A percentile compares a stretch with the other conserved stretches of the same genome.
phyloP scores from a whole-genome alignment of 202 grass and related monocot species.

The Tripidium arundinaceum region DNA sequence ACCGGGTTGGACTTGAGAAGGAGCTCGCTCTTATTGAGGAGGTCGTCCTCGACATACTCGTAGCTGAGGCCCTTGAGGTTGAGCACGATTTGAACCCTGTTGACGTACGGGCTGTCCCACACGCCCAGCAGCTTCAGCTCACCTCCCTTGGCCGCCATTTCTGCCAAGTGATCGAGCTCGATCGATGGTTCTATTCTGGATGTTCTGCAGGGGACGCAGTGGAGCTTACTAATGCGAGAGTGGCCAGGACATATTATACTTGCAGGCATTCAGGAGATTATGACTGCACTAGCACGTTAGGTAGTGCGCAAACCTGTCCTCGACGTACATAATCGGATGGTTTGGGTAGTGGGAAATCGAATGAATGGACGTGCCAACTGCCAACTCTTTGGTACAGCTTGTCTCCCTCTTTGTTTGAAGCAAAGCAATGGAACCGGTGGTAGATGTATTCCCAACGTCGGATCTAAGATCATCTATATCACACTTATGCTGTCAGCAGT shows the following conservation, averaged over 20 bases:
- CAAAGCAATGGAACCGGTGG: not conserved
- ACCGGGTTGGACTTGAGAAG: constrained; percentile 52
- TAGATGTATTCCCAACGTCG: not conserved
- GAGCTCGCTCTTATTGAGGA: constrained; percentile 42
- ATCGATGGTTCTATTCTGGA: not conserved
- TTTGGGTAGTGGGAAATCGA: not conserved
- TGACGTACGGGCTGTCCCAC: constrained; percentile 54
- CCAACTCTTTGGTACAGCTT: not conserved
- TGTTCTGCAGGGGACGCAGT: not conserved
- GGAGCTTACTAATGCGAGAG: no score
- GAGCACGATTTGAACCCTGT: constrained; percentile 45
- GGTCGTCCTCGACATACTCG: constrained; percentile 52
- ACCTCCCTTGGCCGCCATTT: constrained; percentile 17
- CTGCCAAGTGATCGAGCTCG: not conserved
- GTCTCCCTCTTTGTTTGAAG: not conserved
- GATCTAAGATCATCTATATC: not conserved
- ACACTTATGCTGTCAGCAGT: no score
- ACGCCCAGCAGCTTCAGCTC: constrained; percentile 49
- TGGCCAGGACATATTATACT: not conserved
- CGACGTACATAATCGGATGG: not conserved
- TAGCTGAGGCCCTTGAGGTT: constrained; percentile 50
- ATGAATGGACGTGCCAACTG: constrained; percentile 1
- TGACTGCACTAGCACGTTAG: not conserved
- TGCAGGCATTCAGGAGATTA: not conserved
- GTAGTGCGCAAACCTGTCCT: not conserved